Conservation (phyloP, 208 protist species). For the Acanthamoeba castellanii region DNA sequence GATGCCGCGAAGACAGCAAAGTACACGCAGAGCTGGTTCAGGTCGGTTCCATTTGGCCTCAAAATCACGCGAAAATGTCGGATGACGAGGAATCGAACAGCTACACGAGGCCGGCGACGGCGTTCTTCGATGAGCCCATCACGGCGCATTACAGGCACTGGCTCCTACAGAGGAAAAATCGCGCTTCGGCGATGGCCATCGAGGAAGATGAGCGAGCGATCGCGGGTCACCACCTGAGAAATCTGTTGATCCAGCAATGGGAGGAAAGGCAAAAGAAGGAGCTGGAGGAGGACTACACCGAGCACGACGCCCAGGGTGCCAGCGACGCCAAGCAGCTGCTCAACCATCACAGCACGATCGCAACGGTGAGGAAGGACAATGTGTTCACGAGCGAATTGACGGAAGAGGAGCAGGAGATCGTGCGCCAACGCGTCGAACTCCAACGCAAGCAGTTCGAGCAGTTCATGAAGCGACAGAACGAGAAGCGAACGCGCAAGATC, state of each 20-base stretch:
- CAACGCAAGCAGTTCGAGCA: conserved; percentile 77
- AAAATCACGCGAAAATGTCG: background rate
- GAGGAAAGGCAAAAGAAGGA: conserved; percentile 59
- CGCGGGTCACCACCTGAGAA: background rate
- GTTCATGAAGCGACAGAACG: conserved; percentile 71
- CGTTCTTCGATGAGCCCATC: conserved; percentile 44
- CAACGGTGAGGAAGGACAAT: conserved; percentile 73
- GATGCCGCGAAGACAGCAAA: too few relatives aligned
- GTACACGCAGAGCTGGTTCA: too few relatives aligned
- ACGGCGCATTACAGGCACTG: conserved; percentile 46
- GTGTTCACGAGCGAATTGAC: conserved; percentile 76
- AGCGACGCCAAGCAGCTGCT: conserved; percentile 3
- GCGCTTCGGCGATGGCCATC: background rate
- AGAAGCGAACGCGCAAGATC: conserved; percentile 60
- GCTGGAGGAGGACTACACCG: conserved; percentile 30
- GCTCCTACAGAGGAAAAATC: conserved; percentile 50
- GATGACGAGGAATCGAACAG: background rate
- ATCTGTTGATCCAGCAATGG: background rate
- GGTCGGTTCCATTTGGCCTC: too few relatives aligned
- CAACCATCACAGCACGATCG: conserved; percentile 5
- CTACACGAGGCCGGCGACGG: background rate
- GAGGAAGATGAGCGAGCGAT: background rate
- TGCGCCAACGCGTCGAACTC: conserved; percentile 67
- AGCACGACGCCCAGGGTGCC: background rate
- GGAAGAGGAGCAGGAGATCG: conserved; percentile 73